phyloP scores from a whole-genome alignment of 208 protist species.

The Leishmania aethiopica region DNA sequence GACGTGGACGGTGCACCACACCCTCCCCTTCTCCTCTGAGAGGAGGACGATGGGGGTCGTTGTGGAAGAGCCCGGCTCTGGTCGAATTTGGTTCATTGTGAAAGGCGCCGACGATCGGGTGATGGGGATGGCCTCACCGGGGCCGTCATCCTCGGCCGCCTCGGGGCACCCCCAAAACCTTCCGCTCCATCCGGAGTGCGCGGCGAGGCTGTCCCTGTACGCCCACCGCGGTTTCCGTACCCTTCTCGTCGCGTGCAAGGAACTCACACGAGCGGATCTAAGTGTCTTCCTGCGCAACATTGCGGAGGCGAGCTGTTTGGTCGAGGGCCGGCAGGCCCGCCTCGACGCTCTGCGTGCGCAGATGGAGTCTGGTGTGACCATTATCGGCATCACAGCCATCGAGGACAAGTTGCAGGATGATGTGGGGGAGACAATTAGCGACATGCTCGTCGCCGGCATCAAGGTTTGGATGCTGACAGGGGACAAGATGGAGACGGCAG shows the following conservation, averaged over 20 bases:
- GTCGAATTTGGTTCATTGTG: constrained; percentile 58
- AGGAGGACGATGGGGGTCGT: constrained; percentile 89
- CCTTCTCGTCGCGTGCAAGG: constrained; percentile 71
- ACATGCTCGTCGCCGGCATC: constrained; percentile 80
- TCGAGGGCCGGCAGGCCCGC: constrained; percentile 44
- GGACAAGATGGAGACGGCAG: constrained; percentile 98
- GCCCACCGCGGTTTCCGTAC: constrained; percentile 75
- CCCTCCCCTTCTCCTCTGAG: constrained; percentile 88
- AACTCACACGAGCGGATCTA: constrained; percentile 47
- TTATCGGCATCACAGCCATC: constrained; percentile 96
- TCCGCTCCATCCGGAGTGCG: constrained; percentile 24
- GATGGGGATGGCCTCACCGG: constrained; percentile 36
- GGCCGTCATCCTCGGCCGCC: background rate
- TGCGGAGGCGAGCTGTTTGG: constrained; percentile 36
- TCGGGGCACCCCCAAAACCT: background rate
- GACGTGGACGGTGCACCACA: constrained; percentile 74
- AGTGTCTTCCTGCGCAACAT: constrained; percentile 36
- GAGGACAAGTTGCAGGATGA: constrained; percentile 97
- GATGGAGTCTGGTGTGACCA: constrained; percentile 86
- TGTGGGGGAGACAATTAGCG: constrained; percentile 90
- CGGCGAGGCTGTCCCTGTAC: constrained; percentile 55
- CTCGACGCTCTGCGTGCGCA: constrained; percentile 48
- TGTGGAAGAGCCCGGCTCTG: constrained; percentile 47
- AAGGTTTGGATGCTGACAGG: constrained; percentile 98
- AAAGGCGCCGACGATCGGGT: constrained; percentile 93